These are phyloP conservation scores for Trichomonas vaginalis DNA, from an alignment of 208 protist species.

Conservation along the genomic window DNA sequence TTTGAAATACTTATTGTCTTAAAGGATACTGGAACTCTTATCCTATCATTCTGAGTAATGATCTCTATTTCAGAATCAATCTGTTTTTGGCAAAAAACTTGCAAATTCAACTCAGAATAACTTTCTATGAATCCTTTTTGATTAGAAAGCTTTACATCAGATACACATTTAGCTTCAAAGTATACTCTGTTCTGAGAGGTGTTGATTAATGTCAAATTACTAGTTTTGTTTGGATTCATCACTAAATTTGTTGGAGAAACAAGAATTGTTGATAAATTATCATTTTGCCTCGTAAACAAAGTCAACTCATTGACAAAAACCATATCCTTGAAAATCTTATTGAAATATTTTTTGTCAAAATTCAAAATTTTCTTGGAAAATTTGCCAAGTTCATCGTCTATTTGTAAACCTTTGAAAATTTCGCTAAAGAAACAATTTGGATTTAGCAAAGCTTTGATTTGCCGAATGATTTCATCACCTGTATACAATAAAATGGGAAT, in stretches of 20 bases:
- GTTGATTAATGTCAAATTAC: neutral
- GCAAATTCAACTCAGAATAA: neutral
- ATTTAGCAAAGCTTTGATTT: neutral
- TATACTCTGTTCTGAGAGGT: neutral
- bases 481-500: neutral
- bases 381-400: neutral
- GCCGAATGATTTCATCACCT: neutral
- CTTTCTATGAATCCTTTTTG: neutral
- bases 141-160: neutral
- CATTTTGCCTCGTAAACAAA: neutral
- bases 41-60: neutral
- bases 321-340: neutral
- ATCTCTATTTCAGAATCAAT: neutral
- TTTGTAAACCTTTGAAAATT: neutral
- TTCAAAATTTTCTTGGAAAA: neutral
- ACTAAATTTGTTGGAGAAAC: neutral
- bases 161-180: neutral
- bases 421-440: neutral
- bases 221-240: neutral
- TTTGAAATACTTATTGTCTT: neutral
- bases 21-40: neutral
- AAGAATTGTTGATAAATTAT: neutral
- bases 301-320: neutral
- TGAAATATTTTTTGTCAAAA: neutral
- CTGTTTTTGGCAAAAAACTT: neutral